phyloP scores from a whole-genome alignment of 2,329 filamentous ascomycete species.

The Achaetomium macrosporum region DNA sequence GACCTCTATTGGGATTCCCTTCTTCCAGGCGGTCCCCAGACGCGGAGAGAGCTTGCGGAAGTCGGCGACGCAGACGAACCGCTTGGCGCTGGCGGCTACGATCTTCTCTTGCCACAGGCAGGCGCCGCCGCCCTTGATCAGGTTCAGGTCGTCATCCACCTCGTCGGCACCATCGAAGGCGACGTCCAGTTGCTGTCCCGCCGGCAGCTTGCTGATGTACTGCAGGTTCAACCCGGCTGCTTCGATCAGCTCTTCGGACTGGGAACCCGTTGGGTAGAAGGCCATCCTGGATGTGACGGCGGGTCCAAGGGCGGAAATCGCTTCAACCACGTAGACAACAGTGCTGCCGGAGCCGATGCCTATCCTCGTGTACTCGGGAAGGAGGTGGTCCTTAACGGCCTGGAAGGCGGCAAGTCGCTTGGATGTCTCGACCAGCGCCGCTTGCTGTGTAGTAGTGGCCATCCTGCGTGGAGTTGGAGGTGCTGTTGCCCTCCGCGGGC shows the following conservation, averaged over 20 bases:
- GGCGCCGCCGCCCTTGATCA: constrained; percentile 97
- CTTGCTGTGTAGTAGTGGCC: constrained; percentile 30
- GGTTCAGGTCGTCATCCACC: constrained; percentile 89
- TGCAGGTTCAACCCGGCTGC: constrained; percentile 70
- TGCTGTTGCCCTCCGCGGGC: not conserved
- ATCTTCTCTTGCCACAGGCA: constrained; percentile 98
- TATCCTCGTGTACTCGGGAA: constrained; percentile 55
- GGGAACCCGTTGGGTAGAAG: constrained; percentile 89
- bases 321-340: constrained; percentile 79
- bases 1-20: constrained; percentile 86
- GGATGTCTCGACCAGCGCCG: constrained; percentile 57
- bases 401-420: constrained; percentile 70
- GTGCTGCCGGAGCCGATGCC: constrained; percentile 79
- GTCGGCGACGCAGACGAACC: constrained; percentile 74
- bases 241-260: constrained; percentile 81
- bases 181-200: constrained; percentile 65
- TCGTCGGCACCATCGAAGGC: constrained; percentile 97
- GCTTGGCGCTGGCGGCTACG: constrained; percentile 75
- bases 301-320: constrained; percentile 59
- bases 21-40: constrained; percentile 70
- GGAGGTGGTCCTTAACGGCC: constrained; percentile 69
- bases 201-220: constrained; percentile 64
- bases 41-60: constrained; percentile 81
- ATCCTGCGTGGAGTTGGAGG: constrained; percentile 26
- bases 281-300: constrained; percentile 58